Evolutionary conservation across 2,329 filamentous ascomycete genomes (phyloP).

Genomic region (Chaetomium strumarium): DNA sequence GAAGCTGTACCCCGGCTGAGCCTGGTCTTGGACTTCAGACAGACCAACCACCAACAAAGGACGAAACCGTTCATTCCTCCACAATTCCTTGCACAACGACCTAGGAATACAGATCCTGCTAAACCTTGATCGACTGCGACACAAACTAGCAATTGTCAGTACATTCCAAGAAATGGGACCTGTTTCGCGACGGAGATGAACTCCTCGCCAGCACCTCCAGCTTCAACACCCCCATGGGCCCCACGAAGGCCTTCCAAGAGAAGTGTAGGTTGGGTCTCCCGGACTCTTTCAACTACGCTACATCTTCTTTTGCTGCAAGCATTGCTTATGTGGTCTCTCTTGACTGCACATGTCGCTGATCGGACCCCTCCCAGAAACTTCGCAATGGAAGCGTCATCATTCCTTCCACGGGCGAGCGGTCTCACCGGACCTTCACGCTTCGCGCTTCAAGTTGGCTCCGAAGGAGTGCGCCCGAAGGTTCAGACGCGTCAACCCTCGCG

Average conservation of each 20-base stretch:
- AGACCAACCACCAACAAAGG: constrained; percentile 3
- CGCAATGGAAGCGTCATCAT: constrained; percentile 83
- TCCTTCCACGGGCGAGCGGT: constrained; percentile 77
- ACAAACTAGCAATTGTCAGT: background rate
- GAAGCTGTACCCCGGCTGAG: background rate
- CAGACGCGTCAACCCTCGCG: constrained; percentile 30
- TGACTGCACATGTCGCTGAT: background rate
- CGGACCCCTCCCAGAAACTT: constrained; percentile 50
- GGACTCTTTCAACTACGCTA: background rate
- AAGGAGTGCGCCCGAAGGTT: constrained; percentile 21
- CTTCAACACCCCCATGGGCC: constrained; percentile 36
- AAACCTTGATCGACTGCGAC: background rate
- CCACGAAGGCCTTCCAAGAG: constrained; percentile 41
- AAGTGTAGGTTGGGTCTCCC: constrained; percentile 33
- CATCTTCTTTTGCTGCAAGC: too few species aligned
- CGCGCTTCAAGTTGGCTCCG: constrained; percentile 35
- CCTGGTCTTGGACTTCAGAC: background rate
- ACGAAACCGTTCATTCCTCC: background rate
- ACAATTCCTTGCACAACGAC: too few species aligned
- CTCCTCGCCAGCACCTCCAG: constrained; percentile 33
- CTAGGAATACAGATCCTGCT: too few species aligned
- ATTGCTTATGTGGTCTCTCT: too few species aligned
- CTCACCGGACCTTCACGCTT: constrained; percentile 73
- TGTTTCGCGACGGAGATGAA: constrained; percentile 29
- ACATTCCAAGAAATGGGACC: constrained; percentile 6